Evolutionary conservation across 169 alveolate species (phyloP), one percentile per base, ranked within the genome.

Genomic region (Babesia bigemina): DNA sequence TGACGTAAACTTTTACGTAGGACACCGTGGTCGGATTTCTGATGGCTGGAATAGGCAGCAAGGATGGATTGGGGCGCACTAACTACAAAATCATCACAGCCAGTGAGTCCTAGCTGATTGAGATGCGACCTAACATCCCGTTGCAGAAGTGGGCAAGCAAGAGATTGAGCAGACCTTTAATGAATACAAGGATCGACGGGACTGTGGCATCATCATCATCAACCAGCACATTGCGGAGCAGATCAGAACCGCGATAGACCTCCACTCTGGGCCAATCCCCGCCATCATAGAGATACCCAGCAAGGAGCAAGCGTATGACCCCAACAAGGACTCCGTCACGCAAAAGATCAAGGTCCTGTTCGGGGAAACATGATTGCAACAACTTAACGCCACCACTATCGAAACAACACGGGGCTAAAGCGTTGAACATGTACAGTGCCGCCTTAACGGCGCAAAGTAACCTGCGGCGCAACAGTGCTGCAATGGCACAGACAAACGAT

Each of bases 161-260:
- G 90, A 88, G 65, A 84, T 88, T 28, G 93, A 88, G 60, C 90
- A 88, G 39, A 81, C 83, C 21, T 88, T 88, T 74, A 88, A 84
- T 65, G 76, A 67, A 39, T 88, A 88, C 42, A 85, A 84, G 24
- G 83, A 85, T 28, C 71, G 74, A 49, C 62, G 49, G 49, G 93
- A 88, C 59, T 88, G 93, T 55, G 93, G 93, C 39, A 87, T 88
- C 63, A 70, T 88, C 10, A 73, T 88, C 19, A 88, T 88, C 72
- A 88, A 88, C 55, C 93, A 88, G 63, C 91, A 88, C 90, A 84
- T 88, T 14, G 93, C 93, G 19, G 93, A 88, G 60, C 77, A 83
- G 60, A 88, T 88, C 42, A 79, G 91, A 42, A 33, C 86, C 42
- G 53, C 72, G 39, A 76, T 88, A 56, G 91, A 88, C 70, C 82